Base-by-base conservation (phyloP, 768 basidiomycete species). In the Leccinellum albellum region DNA sequence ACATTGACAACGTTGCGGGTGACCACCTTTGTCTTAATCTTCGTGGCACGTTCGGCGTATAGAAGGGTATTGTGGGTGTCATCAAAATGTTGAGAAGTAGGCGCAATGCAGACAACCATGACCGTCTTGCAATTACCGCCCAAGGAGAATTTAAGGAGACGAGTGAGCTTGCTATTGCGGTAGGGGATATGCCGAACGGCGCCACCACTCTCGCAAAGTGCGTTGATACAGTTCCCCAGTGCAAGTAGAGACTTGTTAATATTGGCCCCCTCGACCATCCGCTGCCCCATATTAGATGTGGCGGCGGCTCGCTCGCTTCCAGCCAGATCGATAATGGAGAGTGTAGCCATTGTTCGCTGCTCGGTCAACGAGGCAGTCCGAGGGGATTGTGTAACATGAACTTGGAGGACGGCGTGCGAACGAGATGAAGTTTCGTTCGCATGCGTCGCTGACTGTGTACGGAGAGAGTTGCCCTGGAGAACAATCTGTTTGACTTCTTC, bases 51-150 rank as follows among this genome's bases (percentile, higher is more conserved):
- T 65, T 99, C 95, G 23, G 97, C 97, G 72, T 98, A 99, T 59
- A 97, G 79, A 49, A 99, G 87, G 2, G 97, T 98, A 70, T 99
- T 99, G 70, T 97, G 94, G 31, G 97, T 98, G 71, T 99, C 97
- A 68, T 98, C 97, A 70, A 98, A 97, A 74, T 99, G 94, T 35
- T 83, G 83, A 35, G 94, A 94, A 5, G 94, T 94, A 2, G 97
- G 97, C 1, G 94, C 94, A 48, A 99, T 80, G 70, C 97, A 98
- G 59, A 98, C 96, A 61, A 98, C 93, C 97, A 98, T 99, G 68
- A 97, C 94, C 1, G 97, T 99, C 75, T 96, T 93, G 82, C 97
- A 99, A 73, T 98, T 98, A 6, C 97, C 97, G 1, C 96, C 96
- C 49, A 98, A 83, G 1, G 96, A 95, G 78, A 98, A 98, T 73